phyloP scores from a whole-genome alignment of 208 protist species.

The Spironucleus salmonicida region DNA sequence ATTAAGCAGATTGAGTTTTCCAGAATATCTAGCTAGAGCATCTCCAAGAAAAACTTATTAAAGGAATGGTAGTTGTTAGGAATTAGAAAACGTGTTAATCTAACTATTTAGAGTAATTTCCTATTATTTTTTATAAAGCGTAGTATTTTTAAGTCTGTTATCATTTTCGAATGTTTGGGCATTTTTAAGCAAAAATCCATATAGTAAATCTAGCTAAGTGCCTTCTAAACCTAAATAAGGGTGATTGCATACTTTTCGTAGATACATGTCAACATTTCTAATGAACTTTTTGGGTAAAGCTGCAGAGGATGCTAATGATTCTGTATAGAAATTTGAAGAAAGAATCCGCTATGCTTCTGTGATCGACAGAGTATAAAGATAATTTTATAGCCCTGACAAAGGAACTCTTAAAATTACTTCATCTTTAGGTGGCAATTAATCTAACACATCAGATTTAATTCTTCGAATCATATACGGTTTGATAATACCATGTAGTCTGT shows the following conservation, averaged over 20 bases:
- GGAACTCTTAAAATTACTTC: conserved; percentile 9
- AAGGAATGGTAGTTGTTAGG: neutral
- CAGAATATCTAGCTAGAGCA: neutral
- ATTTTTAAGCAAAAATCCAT: neutral
- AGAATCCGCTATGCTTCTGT: neutral
- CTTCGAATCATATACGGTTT: conserved; percentile 21
- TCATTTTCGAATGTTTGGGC: neutral
- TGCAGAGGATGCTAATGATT: neutral
- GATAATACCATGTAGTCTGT: conserved; percentile 20
- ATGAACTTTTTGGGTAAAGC: conserved; percentile 16
- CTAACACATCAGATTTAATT: conserved; percentile 18
- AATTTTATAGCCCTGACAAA: neutral
- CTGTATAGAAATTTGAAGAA: too few species aligned
- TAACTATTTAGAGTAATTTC: neutral
- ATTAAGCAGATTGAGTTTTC: conserved; percentile 11
- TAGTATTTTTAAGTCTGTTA: neutral
- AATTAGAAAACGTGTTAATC: too few species aligned
- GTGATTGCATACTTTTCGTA: conserved; percentile 22
- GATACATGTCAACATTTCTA: conserved; percentile 27
- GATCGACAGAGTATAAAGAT: conserved; percentile 12
- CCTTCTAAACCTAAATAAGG: neutral
- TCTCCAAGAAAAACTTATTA: neutral
- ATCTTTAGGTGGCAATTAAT: conserved; percentile 24
- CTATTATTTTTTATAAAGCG: neutral
- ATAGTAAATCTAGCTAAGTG: neutral